Evolutionary conservation across 345 rosid species (phyloP).

Genomic region (Linum tenue): DNA sequence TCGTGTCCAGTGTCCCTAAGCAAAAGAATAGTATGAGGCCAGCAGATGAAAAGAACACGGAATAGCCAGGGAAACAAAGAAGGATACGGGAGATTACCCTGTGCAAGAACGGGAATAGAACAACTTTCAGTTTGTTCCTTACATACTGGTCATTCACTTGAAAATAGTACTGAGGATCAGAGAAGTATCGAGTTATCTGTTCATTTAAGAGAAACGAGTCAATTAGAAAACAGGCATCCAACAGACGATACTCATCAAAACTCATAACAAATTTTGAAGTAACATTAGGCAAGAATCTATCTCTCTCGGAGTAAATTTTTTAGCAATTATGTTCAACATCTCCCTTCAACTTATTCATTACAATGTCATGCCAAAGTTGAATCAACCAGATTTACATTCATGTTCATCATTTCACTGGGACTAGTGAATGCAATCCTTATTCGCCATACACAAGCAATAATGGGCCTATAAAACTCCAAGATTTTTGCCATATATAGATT

Average conservation of each 20-base stretch:
- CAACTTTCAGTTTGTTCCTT: constrained; percentile 93
- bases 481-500: too few species aligned
- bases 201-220: constrained; percentile 12
- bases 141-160: constrained; percentile 97
- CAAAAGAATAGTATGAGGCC: constrained; percentile 8
- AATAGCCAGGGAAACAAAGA: background rate
- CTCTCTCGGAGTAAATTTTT: background rate
- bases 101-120: constrained; percentile 82
- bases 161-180: constrained; percentile 94
- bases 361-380: background rate
- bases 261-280: background rate
- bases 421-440: too few species aligned
- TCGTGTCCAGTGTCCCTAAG: constrained; percentile 89
- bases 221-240: constrained; percentile 18
- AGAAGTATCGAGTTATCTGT: constrained; percentile 84
- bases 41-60: background rate
- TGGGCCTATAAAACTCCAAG: too few species aligned
- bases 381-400: background rate
- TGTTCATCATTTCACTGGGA: background rate
- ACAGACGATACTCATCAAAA: constrained; percentile 22
- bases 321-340: too few species aligned
- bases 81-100: constrained; percentile 56
- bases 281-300: background rate
- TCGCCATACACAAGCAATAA: too few species aligned
- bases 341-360: too few species aligned